phyloP scores from a whole-genome alignment of 768 basidiomycete genomes.

The Suillus discolor region DNA sequence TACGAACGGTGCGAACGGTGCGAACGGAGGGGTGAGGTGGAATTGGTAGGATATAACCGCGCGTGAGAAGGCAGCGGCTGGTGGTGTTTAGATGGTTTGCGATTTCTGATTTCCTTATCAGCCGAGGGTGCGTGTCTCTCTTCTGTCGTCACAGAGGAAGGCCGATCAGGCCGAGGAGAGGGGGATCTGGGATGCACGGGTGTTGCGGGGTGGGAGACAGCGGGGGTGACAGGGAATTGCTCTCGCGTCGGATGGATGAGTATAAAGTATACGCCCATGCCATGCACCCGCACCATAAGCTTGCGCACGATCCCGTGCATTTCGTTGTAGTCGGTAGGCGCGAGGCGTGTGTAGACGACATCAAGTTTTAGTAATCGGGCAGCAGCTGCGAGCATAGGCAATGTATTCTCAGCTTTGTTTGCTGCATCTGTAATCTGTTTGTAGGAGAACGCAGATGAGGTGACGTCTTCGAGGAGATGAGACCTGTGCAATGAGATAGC shows the following conservation, averaged over 20 bases:
- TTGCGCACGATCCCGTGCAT: conserved; percentile 54
- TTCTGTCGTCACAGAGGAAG: background rate
- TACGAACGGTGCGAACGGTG: conserved; percentile 5
- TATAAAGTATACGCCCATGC: conserved; percentile 61
- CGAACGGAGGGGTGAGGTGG: conserved; percentile 16
- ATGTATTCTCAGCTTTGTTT: conserved; percentile 45
- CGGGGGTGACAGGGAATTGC: conserved; percentile 55
- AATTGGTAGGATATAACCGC: conserved; percentile 12
- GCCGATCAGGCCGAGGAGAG: conserved; percentile 24
- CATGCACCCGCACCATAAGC: conserved; percentile 60
- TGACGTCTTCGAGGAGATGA: conserved; percentile 44
- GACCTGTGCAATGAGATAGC: conserved; percentile 48
- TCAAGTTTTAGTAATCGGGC: conserved; percentile 59
- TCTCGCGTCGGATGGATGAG: conserved; percentile 66
- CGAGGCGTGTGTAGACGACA: conserved; percentile 60
- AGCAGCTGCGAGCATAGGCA: conserved; percentile 55
- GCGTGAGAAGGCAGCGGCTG: conserved; percentile 3
- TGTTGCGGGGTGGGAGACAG: conserved; percentile 35
- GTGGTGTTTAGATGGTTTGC: conserved; percentile 4
- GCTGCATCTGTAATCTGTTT: conserved; percentile 36
- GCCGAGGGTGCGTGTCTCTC: conserved; percentile 1
- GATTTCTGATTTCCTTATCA: background rate
- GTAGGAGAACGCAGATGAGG: conserved; percentile 36
- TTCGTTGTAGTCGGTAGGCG: conserved; percentile 53
- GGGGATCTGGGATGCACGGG: conserved; percentile 36